Base-by-base conservation (phyloP, 257 asterid species). In the Thymus quinquecostatus region DNA sequence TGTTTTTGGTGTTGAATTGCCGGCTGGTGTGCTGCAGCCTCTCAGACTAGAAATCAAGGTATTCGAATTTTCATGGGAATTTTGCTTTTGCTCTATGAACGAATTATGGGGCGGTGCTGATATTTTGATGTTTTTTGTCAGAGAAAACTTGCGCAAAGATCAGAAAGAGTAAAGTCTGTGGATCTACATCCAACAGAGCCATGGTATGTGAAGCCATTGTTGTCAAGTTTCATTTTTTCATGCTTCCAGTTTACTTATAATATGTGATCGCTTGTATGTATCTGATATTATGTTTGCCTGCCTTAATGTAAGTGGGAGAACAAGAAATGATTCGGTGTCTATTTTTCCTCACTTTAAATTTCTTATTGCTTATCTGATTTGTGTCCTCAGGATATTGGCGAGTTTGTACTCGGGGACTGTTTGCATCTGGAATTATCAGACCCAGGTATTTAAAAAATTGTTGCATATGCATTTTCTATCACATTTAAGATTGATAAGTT, bases 391-490 rank as follows among this genome's bases (percentile, higher is more conserved):
- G 97, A 91, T 93, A 76, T 67, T 91, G 85, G 86, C 97, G 49
- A 93, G 98, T 84, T 74, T 93, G 84, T 93, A 93, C 69, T 82
- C 96, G 1, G 98, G 98, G 84, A 82, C 96, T 74, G 91, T 93
- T 47, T 84, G 95, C 85, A 89, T 93, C 36, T 91, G 94, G 97
- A 91, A 93, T 81, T 89, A 87, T 86, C 97, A 91, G 87, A 91
- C 87, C 74, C 97, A 92, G 98, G 97, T 92, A 82, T 44, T 53
- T 7, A 56, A 56, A 60, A 58, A 36, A 65, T 32, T 62, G 64
- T 54, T 69, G 75, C 66, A 34, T 59, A 13, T 50, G 3, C 32
- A 45, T 62, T 70, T 78, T 53, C 5, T 44, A 6, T 56, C 28
- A 49, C 32, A 45, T 60, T 4, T 29, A 55, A 60, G 60, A 44